These are phyloP conservation scores for Boeremia lycopersici DNA, from an alignment of 2,329 filamentous ascomycete species.

Conservation along the genomic window DNA sequence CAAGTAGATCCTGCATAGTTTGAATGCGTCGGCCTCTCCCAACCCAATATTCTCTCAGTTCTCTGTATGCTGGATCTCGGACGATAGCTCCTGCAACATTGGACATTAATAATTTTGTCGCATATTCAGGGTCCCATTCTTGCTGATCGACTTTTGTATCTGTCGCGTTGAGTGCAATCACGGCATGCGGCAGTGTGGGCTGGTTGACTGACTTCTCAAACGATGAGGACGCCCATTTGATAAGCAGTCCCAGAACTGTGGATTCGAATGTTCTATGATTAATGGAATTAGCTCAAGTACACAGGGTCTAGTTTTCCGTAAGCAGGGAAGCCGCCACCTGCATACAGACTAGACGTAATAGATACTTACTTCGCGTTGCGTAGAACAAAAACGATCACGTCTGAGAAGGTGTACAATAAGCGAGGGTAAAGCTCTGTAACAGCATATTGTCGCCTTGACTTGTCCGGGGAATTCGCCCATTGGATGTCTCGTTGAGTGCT, in stretches of 20 bases:
- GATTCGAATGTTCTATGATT: neutral
- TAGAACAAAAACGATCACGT: neutral
- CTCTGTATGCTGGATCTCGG: neutral
- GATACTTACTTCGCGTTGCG: neutral
- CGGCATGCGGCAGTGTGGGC: slow-evolving; percentile 59
- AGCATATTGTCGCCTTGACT: too few relatives aligned
- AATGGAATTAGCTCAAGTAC: too few relatives aligned
- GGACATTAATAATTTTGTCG: neutral
- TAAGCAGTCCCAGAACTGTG: neutral
- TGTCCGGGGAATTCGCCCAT: too few relatives aligned
- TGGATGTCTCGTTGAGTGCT: neutral
- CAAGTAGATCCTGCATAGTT: slow-evolving; percentile 16
- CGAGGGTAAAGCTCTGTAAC: neutral
- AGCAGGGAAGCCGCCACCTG: too few relatives aligned
- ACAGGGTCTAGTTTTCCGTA: too few relatives aligned
- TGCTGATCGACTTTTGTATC: slow-evolving; percentile 47
- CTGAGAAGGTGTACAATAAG: neutral
- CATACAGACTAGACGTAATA: too few relatives aligned
- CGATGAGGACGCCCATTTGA: slow-evolving; percentile 8
- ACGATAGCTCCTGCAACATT: neutral
- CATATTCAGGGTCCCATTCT: neutral
- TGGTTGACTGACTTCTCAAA: slow-evolving; percentile 53
- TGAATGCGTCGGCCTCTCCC: neutral
- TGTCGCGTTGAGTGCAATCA: slow-evolving; percentile 59
- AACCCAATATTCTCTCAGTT: neutral